These are phyloP conservation scores for Chlamydomonas sphaeroides DNA, from an alignment of 139 green algal genomes.

Conservation along the genomic window DNA sequence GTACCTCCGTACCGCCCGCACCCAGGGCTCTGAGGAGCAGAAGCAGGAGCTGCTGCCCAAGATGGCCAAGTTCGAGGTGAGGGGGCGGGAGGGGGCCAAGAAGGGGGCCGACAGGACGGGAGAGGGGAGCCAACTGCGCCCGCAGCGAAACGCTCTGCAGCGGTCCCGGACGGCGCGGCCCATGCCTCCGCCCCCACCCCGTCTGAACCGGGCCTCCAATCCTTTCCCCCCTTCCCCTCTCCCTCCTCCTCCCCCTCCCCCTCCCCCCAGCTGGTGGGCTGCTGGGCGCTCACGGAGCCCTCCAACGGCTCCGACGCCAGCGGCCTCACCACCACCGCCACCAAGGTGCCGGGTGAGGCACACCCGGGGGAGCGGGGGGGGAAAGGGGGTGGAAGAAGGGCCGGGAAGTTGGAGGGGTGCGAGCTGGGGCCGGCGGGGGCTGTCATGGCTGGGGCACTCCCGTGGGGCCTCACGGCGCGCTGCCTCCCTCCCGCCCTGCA, in stretches of 20 bases:
- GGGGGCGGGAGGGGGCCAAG: not conserved
- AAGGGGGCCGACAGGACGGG: no score
- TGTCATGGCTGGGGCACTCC: no score
- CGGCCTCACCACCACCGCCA: conserved; percentile 78
- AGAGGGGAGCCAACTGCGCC: no score
- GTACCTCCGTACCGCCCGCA: not conserved
- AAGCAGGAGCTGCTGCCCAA: conserved; percentile 85
- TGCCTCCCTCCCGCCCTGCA: conserved; percentile 17
- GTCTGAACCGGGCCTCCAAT: no score
- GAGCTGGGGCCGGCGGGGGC: no score
- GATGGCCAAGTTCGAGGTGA: conserved; percentile 70
- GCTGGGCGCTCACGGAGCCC: conserved; percentile 93
- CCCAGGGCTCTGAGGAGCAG: conserved; percentile 88
- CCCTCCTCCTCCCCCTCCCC: not conserved
- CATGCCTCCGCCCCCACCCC: no score
- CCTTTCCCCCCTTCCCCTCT: not conserved
- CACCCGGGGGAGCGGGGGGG: not conserved
- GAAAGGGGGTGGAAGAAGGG: not conserved
- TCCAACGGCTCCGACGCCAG: conserved; percentile 88
- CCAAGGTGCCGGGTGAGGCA: conserved; percentile 59
- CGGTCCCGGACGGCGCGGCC: no score
- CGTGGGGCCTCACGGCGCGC: no score
- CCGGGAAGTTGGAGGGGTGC: no score
- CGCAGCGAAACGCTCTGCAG: no score
- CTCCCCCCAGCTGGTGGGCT: conserved; percentile 61